These are phyloP conservation scores for Amauroascus verrucosus DNA, from an alignment of 2,329 filamentous ascomycete genomes.

Conservation along the genomic window DNA sequence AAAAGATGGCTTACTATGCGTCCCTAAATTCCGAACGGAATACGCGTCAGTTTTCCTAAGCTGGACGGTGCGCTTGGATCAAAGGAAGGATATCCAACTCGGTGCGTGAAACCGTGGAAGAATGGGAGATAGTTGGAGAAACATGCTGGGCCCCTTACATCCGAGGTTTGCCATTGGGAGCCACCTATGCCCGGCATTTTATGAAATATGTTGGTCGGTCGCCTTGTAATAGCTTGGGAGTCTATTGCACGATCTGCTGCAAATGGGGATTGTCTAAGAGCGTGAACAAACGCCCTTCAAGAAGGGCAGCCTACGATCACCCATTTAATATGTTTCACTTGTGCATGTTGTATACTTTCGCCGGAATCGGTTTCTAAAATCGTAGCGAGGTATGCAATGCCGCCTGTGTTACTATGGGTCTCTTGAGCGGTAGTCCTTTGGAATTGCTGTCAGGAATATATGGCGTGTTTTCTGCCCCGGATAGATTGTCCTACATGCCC, in stretches of 20 bases:
- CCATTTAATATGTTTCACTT: slow-evolving; percentile 13
- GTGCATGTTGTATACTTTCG: slow-evolving; percentile 41
- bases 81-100: slow-evolving; percentile 46
- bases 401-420: slow-evolving; percentile 33
- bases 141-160: slow-evolving; percentile 41
- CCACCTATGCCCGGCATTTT: slow-evolving; percentile 16
- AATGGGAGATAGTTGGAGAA: slow-evolving; percentile 43
- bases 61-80: slow-evolving; percentile 52
- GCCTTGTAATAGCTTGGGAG: slow-evolving; percentile 15
- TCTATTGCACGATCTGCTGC: slow-evolving; percentile 17
- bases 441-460: slow-evolving; percentile 20
- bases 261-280: slow-evolving; percentile 24
- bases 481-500: slow-evolving; percentile 20
- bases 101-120: slow-evolving; percentile 31
- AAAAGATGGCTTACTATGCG: slow-evolving; percentile 40
- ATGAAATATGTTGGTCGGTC: background rate
- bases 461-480: slow-evolving; percentile 34
- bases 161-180: slow-evolving; percentile 43
- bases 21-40: slow-evolving; percentile 32
- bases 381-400: slow-evolving; percentile 46
- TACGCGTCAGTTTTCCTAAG: slow-evolving; percentile 46
- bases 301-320: slow-evolving; percentile 37
- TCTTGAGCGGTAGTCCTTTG: slow-evolving; percentile 27
- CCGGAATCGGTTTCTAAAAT: slow-evolving; percentile 44
- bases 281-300: slow-evolving; percentile 22